Conservation (phyloP, 495 filamentous ascomycete species). For the Parachaetomium inaequale region DNA sequence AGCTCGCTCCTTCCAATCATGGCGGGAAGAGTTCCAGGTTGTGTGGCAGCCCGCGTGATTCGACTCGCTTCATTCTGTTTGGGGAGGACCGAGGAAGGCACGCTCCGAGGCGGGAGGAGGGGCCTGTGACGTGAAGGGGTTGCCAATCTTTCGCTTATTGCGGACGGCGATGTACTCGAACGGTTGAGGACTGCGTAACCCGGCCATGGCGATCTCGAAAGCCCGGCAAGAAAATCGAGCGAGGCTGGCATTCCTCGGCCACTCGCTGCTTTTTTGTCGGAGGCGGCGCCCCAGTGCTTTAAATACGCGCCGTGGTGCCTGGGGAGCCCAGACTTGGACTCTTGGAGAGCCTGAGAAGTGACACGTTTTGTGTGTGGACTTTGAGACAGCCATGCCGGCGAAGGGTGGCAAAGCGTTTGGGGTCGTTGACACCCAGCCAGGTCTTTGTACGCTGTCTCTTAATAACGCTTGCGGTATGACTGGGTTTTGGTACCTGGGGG, state of each 20-base stretch:
- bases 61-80: slow-evolving; percentile 5
- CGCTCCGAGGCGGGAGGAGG: background rate
- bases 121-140: background rate
- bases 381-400: background rate
- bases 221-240: background rate
- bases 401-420: background rate
- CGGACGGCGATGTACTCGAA: background rate
- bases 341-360: background rate
- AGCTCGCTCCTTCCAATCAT: slow-evolving; percentile 1
- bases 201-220: background rate
- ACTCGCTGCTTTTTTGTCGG: background rate
- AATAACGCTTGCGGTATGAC: background rate
- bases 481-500: background rate
- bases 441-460: background rate
- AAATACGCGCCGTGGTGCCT: background rate
- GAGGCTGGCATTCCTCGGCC: background rate
- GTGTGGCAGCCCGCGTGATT: slow-evolving; percentile 1
- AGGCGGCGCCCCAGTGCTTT: background rate
- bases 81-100: background rate
- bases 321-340: no score
- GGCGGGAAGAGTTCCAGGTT: background rate
- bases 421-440: background rate
- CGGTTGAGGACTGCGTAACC: background rate
- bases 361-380: background rate
- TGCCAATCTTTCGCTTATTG: background rate